A percentile compares a stretch with the other conserved stretches of the same genome.
Evolutionary conservation across 2,329 filamentous ascomycete species (phyloP).

Genomic region (Tolypocladium amazonense): DNA sequence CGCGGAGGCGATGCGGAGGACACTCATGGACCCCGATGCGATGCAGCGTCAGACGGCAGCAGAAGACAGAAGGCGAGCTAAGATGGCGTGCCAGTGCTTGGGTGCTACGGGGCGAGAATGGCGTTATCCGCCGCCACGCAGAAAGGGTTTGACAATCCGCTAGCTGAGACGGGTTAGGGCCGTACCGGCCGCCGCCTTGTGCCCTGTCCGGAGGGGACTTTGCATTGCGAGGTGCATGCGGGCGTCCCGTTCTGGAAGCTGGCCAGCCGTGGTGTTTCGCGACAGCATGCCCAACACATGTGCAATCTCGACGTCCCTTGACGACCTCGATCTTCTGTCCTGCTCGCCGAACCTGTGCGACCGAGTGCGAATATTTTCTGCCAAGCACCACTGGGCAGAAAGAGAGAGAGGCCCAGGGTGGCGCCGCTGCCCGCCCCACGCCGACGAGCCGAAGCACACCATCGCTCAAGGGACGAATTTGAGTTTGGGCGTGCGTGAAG

Average conservation of each 20-base stretch:
- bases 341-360: neutral
- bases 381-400: neutral
- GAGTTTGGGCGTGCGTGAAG: neutral
- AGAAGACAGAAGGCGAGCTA: neutral
- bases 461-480: neutral
- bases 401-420: neutral
- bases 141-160: neutral
- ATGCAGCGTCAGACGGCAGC: neutral
- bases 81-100: slow-evolving; percentile 5
- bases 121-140: slow-evolving; percentile 19
- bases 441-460: neutral
- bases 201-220: neutral
- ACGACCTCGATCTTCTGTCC: neutral
- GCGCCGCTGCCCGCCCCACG: neutral
- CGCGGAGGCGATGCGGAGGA: neutral
- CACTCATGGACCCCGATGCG: no score
- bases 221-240: no score
- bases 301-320: neutral
- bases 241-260: neutral
- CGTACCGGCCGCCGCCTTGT: neutral
- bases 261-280: neutral
- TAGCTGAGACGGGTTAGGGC: neutral
- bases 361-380: neutral
- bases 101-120: slow-evolving; percentile 27
- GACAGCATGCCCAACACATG: neutral